Evolutionary conservation across 2,329 filamentous ascomycete species (phyloP).

Genomic region (Alternaria sp.): DNA sequence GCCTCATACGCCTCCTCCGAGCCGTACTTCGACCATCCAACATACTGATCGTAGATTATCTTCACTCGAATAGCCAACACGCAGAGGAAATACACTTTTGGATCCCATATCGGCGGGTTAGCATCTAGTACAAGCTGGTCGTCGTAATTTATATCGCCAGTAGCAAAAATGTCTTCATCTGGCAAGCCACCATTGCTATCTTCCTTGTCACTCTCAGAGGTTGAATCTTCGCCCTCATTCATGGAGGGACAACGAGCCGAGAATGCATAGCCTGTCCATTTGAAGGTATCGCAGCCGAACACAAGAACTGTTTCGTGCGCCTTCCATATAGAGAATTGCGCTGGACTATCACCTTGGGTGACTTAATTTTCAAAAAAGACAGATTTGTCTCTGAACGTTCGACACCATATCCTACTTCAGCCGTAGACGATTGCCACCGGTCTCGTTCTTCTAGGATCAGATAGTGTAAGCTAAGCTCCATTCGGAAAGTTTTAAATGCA

Average conservation of each 20-base stretch:
- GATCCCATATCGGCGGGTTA: constrained; percentile 1
- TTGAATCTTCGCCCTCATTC: not conserved
- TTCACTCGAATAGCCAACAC: not conserved
- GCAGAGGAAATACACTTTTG: not conserved
- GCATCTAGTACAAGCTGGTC: constrained; percentile 1
- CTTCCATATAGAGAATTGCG: not conserved
- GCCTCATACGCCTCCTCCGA: constrained; percentile 68
- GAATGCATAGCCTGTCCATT: constrained; percentile 6
- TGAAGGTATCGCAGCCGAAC: not conserved
- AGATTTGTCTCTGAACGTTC: not conserved
- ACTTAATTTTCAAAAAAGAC: not conserved
- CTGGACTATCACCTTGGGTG: not conserved
- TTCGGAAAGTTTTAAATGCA: not conserved
- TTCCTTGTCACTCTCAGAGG: not conserved
- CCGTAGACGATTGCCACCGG: not conserved
- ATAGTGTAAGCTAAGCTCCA: not conserved
- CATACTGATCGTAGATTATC: constrained; percentile 20
- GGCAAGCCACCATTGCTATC: not conserved
- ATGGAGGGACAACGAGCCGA: not conserved
- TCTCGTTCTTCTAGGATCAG: not conserved
- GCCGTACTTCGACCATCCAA: constrained; percentile 73
- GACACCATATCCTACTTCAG: not conserved
- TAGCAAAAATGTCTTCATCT: not conserved
- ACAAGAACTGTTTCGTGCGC: not conserved
- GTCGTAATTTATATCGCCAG: not conserved